Evolutionary conservation across 805 yeast species (phyloP), one percentile per base, ranked within the genome.

Genomic region (Candida arabinofermentans): DNA sequence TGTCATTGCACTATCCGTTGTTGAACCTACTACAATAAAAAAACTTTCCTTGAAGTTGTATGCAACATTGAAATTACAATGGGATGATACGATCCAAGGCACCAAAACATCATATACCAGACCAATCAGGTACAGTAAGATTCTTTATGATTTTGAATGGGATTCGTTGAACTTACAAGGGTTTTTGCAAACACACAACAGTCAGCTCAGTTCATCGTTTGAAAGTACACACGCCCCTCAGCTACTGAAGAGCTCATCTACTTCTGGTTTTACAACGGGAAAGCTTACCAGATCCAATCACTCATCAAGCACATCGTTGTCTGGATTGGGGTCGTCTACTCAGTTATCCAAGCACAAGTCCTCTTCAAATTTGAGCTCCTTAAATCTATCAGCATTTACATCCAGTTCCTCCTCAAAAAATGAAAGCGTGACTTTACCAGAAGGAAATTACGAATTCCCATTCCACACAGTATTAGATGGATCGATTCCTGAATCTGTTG

Each of bases 361-460:
- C 0, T 57, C 59, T 5, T 42, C 64, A 9, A 57, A 60, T 35
- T 43, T 62, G 22, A 51, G 58, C 6, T 43, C 58, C 3, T 33
- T 57, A 14, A 44, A 42, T 21, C 24, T 54, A 17, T 27, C 44
- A 2, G 46, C 62, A 14, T 49, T 46, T 33, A 24, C 48, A 13
- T 16, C 43, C n/a, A 18, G 47, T 40, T 14, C 51, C 10, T 10
- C 43, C 8, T 13, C 43, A 34, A 48, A 50, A 37, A 46, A 36
- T 17, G 64, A 58, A 16, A 45, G 60, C 24, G 77, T 74, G 45
- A 63, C 71, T 5, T 59, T 85, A 41, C 71, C 70, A 1, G 78
- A 74, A 46, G 98, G 98, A 0, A 86, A 86, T 61, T 89, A 91
- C 58, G 95, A 86, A 56, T 78, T 93, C 53, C 97, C 98, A 0